Conservation (phyloP, 768 basidiomycete genomes). For the Lentinus tigrinus region DNA sequence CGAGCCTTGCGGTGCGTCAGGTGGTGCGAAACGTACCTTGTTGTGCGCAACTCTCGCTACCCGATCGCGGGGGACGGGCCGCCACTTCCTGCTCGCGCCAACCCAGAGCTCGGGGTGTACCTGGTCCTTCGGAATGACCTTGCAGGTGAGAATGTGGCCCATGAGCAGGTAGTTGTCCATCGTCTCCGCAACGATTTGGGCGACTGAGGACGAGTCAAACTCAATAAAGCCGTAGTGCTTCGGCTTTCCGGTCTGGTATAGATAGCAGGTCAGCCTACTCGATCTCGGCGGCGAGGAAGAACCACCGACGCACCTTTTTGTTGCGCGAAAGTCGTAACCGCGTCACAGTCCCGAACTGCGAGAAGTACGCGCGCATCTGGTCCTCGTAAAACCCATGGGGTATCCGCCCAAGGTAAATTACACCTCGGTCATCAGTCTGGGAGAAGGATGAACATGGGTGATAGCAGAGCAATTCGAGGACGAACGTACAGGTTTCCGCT, state of each 20-base stretch:
- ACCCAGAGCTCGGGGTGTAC: slow-evolving; percentile 95
- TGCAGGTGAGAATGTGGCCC: slow-evolving; percentile 92
- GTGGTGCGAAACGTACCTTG: slow-evolving; percentile 53
- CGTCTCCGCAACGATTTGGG: slow-evolving; percentile 94
- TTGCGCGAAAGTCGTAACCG: slow-evolving; percentile 90
- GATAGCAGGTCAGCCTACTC: neutral
- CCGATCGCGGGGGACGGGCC: slow-evolving; percentile 69
- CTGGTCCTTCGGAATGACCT: slow-evolving; percentile 83
- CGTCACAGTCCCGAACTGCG: slow-evolving; percentile 90
- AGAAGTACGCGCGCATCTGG: slow-evolving; percentile 88
- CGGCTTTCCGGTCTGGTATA: slow-evolving; percentile 84
- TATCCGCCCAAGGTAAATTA: slow-evolving; percentile 84
- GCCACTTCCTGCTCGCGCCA: slow-evolving; percentile 94
- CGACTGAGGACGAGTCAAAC: slow-evolving; percentile 85
- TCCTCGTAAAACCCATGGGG: slow-evolving; percentile 99
- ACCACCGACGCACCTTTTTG: slow-evolving; percentile 62
- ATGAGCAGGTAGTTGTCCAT: slow-evolving; percentile 98
- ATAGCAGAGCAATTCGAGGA: neutral
- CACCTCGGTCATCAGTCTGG: slow-evolving; percentile 72
- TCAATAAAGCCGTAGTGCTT: slow-evolving; percentile 98
- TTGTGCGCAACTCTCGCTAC: slow-evolving; percentile 75
- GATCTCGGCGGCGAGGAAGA: neutral
- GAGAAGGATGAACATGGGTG: neutral
- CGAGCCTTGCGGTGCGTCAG: neutral
- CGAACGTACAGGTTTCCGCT: slow-evolving; percentile 60